Percentiles rank a stretch among this genome's conserved stretches.
phyloP scores from a whole-genome alignment of 163 green algal species.

The Prototheca wickerhamii region DNA sequence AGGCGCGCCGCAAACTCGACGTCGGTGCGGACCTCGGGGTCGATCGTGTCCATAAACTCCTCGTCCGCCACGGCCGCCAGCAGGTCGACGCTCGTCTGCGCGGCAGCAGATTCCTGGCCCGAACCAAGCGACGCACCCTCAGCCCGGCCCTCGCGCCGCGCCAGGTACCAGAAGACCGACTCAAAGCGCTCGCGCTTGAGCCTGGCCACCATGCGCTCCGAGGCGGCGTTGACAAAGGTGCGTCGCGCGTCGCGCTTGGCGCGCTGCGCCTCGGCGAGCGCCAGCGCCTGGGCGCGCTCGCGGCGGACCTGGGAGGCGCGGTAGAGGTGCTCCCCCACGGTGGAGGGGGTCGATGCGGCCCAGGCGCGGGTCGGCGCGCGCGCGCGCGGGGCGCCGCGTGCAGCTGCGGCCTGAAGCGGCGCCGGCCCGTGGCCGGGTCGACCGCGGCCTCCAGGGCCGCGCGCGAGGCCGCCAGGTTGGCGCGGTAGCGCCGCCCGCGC shows the following conservation, averaged over 20 bases:
- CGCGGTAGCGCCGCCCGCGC: constrained; percentile 14
- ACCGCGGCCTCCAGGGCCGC: constrained; percentile 1
- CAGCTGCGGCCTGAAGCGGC: constrained; percentile 20
- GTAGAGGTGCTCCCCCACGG: constrained; percentile 26
- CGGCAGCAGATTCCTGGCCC: too few species aligned
- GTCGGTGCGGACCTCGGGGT: constrained; percentile 32
- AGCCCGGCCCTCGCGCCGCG: not conserved
- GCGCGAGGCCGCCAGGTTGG: constrained; percentile 5
- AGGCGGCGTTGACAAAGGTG: constrained; percentile 20
- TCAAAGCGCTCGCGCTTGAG: constrained; percentile 28
- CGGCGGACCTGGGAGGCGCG: constrained; percentile 7
- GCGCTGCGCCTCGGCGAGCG: not conserved
- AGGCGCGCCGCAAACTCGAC: constrained; percentile 21
- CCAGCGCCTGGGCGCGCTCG: not conserved
- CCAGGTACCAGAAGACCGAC: constrained; percentile 29
- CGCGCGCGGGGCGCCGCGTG: constrained; percentile 9
- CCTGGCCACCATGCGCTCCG: constrained; percentile 20
- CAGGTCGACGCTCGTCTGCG: constrained; percentile 15
- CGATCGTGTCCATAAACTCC: constrained; percentile 35
- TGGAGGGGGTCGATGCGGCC: not conserved
- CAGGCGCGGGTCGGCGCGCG: not conserved
- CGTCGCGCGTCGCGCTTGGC: constrained; percentile 2
- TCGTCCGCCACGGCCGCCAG: constrained; percentile 8
- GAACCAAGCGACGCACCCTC: too few species aligned
- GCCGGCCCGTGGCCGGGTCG: constrained; percentile 20